Conservation (phyloP, 202 grass and related monocot species). For the Carex sylvatica region DNA sequence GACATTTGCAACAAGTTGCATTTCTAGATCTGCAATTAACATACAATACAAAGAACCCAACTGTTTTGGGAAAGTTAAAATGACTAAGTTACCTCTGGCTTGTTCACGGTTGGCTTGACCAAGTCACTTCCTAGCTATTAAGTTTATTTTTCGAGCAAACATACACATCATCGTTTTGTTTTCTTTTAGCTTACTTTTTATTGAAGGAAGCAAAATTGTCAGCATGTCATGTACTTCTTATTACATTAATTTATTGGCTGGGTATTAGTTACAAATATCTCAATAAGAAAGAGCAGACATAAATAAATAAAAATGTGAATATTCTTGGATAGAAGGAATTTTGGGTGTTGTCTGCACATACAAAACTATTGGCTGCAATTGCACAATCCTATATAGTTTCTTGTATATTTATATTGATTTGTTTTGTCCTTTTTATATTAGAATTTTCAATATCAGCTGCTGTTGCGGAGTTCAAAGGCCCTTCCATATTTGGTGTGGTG, state of each 20-base stretch:
- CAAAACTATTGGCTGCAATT: not conserved
- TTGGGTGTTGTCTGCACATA: not conserved
- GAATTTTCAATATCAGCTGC: conserved; percentile 84
- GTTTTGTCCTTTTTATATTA: conserved; percentile 29
- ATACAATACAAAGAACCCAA: not conserved
- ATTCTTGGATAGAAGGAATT: not conserved
- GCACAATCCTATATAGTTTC: not conserved
- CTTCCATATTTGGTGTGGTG: conserved; percentile 79
- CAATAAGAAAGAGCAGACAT: not conserved
- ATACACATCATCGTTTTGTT: conserved; percentile 1
- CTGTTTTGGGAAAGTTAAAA: not conserved
- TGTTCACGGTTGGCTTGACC: not conserved
- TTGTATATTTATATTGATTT: conserved; percentile 20
- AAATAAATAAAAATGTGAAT: not conserved
- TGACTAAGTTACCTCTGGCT: not conserved
- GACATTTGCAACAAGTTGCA: not conserved
- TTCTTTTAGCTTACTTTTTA: not conserved
- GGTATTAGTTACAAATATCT: not conserved
- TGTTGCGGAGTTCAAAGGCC: conserved; percentile 96
- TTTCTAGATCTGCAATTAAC: not conserved
- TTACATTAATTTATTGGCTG: not conserved
- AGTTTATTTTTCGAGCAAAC: not conserved
- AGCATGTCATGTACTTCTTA: not conserved
- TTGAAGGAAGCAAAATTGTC: not conserved
- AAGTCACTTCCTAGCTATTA: not conserved